Percentiles rank a stretch among this genome's conserved stretches.
These are phyloP conservation scores for Yamadazyma takamatsuzukensis DNA, from an alignment of 805 yeast species.

Conservation along the genomic window DNA sequence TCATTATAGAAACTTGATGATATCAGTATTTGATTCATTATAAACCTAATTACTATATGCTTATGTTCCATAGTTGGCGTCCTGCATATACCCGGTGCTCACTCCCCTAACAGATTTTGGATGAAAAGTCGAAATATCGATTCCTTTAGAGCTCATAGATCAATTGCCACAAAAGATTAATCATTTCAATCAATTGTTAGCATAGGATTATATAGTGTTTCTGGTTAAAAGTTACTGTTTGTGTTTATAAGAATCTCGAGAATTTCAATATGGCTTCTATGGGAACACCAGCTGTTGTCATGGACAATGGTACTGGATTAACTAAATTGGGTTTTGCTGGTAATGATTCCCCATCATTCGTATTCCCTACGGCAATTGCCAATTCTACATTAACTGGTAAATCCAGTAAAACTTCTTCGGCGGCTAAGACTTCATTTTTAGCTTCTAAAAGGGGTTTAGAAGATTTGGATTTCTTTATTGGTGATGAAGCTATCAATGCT, in stretches of 20 bases:
- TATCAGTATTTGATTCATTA: too few species aligned
- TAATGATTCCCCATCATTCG: slow-evolving; percentile 95
- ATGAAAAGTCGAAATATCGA: too few species aligned
- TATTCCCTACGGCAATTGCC: slow-evolving; percentile 95
- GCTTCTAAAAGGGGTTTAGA: slow-evolving; percentile 80
- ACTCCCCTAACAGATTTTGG: too few species aligned
- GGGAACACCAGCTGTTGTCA: slow-evolving; percentile 90
- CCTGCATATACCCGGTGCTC: too few species aligned
- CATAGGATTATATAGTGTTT: too few species aligned
- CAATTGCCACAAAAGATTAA: too few species aligned
- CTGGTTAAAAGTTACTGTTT: too few species aligned
- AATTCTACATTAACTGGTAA: slow-evolving; percentile 55
- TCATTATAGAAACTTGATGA: too few species aligned
- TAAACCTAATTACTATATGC: too few species aligned
- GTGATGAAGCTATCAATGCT: slow-evolving; percentile 90
- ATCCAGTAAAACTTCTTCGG: slow-evolving; percentile 34
- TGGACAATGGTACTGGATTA: slow-evolving; percentile 98
- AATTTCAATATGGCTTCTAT: slow-evolving; percentile 50
- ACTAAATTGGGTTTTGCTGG: slow-evolving; percentile 99
- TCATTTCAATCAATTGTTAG: too few species aligned
- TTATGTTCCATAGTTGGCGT: too few species aligned
- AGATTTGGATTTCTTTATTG: slow-evolving; percentile 90
- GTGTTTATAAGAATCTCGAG: not conserved
- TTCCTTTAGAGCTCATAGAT: too few species aligned
- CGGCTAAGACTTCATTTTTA: slow-evolving; percentile 40